phyloP scores from a whole-genome alignment of 177 flowering plant genomes.

The Telopea speciosissima region DNA sequence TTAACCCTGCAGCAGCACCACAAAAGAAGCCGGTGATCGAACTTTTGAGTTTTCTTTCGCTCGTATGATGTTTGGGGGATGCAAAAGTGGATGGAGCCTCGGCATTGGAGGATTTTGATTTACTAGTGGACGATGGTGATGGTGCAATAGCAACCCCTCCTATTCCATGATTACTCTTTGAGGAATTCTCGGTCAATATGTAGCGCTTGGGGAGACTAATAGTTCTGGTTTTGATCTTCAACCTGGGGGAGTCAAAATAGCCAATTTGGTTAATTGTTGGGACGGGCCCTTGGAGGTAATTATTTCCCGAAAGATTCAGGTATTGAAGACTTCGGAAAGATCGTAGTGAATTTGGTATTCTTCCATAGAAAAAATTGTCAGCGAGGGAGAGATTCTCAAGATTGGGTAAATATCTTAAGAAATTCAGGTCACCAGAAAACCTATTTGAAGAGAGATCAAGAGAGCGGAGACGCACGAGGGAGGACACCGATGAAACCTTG shows the following conservation, averaged over 20 bases:
- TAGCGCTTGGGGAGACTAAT: constrained; percentile 44
- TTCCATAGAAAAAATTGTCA: constrained; percentile 63
- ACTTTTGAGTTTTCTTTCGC: constrained; percentile 23
- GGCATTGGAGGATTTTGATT: not conserved
- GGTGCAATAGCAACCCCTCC: not conserved
- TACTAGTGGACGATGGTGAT: constrained; percentile 16
- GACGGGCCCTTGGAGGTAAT: constrained; percentile 34
- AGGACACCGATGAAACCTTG: constrained; percentile 33
- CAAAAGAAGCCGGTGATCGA: constrained; percentile 59
- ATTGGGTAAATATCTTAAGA: constrained; percentile 58
- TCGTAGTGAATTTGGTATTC: constrained; percentile 43
- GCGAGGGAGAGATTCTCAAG: constrained; percentile 57
- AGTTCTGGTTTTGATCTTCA: not conserved
- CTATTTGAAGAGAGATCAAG: constrained; percentile 59
- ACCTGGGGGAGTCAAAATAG: constrained; percentile 7
- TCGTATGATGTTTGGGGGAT: constrained; percentile 17
- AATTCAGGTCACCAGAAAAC: constrained; percentile 56
- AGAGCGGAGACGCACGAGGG: constrained; percentile 39
- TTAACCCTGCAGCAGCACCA: constrained; percentile 49
- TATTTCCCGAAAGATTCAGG: constrained; percentile 59
- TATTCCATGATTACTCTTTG: not conserved
- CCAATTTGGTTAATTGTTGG: constrained; percentile 25
- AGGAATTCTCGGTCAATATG: constrained; percentile 35
- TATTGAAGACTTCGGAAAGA: constrained; percentile 48
- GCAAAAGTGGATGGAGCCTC: constrained; percentile 22